phyloP scores from a whole-genome alignment of 2,329 filamentous ascomycete species.

The Colletotrichum tabaci region DNA sequence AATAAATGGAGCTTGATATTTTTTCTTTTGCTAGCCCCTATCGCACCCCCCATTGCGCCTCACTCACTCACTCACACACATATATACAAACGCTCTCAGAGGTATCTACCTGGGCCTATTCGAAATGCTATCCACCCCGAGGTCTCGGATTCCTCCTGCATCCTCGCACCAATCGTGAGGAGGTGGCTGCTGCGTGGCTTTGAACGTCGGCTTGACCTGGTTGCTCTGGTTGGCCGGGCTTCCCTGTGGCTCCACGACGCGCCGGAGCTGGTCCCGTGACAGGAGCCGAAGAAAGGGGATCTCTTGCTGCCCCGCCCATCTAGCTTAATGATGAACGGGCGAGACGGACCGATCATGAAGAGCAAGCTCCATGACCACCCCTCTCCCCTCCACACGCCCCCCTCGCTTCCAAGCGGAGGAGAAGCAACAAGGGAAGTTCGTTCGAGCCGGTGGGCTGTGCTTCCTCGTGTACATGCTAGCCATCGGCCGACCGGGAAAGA shows the following conservation, averaged over 20 bases:
- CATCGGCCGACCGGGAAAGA: background rate
- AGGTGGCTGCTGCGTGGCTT: conserved; percentile 3
- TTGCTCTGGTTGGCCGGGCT: background rate
- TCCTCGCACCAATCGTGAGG: conserved; percentile 2
- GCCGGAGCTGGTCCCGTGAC: background rate
- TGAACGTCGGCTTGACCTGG: background rate
- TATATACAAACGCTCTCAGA: too few species aligned
- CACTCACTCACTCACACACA: background rate
- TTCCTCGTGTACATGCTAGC: background rate
- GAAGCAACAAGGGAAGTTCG: background rate
- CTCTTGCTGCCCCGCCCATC: background rate
- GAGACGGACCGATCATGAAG: conserved; percentile 9
- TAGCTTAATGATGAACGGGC: background rate
- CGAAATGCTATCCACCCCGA: background rate
- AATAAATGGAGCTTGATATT: conserved; percentile 5
- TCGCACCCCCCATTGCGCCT: background rate
- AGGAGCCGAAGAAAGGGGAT: background rate
- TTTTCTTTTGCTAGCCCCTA: background rate
- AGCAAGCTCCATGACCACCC: too few species aligned
- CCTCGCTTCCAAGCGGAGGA: background rate
- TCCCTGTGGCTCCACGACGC: background rate
- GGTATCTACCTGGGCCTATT: background rate
- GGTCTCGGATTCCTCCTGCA: conserved; percentile 7
- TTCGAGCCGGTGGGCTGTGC: conserved; percentile 5
- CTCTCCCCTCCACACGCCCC: background rate